A percentile compares a stretch with the other conserved stretches of the same genome.
Conservation (phyloP, 192 early-diverging fungal genomes). For the Coemansia sp. region DNA sequence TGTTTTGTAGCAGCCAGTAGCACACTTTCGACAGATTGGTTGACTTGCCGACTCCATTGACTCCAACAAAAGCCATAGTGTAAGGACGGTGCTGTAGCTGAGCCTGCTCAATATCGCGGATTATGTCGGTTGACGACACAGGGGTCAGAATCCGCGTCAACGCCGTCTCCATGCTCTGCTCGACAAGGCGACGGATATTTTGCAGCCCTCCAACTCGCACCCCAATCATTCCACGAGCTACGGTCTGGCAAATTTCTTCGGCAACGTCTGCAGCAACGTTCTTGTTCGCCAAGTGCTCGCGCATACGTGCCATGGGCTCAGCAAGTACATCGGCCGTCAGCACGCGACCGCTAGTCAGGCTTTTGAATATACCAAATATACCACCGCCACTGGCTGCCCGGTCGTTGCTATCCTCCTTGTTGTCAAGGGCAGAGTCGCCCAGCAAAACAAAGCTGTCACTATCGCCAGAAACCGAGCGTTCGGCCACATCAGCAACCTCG, state of each 20-base stretch:
- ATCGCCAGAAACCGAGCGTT: slow-evolving; percentile 56
- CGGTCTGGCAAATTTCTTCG: slow-evolving; percentile 80
- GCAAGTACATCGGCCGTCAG: slow-evolving; percentile 73
- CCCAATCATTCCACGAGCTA: slow-evolving; percentile 70
- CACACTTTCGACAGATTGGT: slow-evolving; percentile 95
- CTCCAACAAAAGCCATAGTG: slow-evolving; percentile 90
- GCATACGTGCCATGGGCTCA: slow-evolving; percentile 86
- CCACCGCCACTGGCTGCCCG: slow-evolving; percentile 22
- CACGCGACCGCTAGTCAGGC: slow-evolving; percentile 69
- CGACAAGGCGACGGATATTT: slow-evolving; percentile 71
- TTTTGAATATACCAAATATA: slow-evolving; percentile 73
- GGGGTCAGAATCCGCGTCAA: slow-evolving; percentile 89
- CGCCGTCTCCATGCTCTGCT: slow-evolving; percentile 80
- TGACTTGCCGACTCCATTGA: slow-evolving; percentile 94
- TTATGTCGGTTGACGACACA: slow-evolving; percentile 83
- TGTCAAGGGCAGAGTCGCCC: slow-evolving; percentile 61
- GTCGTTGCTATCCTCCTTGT: slow-evolving; percentile 51
- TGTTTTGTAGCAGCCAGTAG: slow-evolving; percentile 95
- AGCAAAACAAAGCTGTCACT: slow-evolving; percentile 54
- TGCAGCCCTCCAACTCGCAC: slow-evolving; percentile 78
- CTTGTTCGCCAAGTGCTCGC: slow-evolving; percentile 88
- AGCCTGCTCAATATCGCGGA: slow-evolving; percentile 84
- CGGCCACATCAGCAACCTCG: slow-evolving; percentile 73
- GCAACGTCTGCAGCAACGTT: slow-evolving; percentile 94
- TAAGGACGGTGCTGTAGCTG: slow-evolving; percentile 77